phyloP scores from a whole-genome alignment of 768 basidiomycete species.

The Russula abietina region DNA sequence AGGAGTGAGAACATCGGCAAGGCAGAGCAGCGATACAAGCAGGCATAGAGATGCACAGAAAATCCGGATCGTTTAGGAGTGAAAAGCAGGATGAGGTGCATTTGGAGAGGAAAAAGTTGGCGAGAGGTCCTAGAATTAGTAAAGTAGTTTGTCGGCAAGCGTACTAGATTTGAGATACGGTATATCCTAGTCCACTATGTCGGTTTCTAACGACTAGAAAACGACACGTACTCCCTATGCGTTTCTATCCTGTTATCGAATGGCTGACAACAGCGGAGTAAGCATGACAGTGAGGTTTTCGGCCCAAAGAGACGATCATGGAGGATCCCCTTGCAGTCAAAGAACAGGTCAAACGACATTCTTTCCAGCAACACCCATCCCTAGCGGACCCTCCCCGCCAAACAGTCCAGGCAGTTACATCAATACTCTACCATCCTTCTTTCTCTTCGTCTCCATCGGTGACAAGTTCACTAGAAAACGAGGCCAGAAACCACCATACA shows the following conservation, averaged over 20 bases:
- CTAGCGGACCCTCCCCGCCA: neutral
- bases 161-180: neutral
- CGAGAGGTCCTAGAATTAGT: neutral
- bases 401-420: neutral
- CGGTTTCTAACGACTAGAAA: too few species aligned
- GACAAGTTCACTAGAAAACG: neutral
- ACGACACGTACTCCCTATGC: too few species aligned
- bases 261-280: neutral
- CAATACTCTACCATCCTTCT: neutral
- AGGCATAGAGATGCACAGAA: slow-evolving; percentile 13
- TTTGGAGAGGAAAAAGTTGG: slow-evolving; percentile 9
- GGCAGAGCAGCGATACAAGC: slow-evolving; percentile 9
- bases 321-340: neutral
- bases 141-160: neutral
- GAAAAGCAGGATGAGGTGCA: slow-evolving; percentile 9
- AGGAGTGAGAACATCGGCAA: neutral
- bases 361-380: neutral
- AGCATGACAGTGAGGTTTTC: too few species aligned
- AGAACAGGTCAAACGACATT: too few species aligned
- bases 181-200: too few species aligned
- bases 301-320: neutral
- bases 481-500: neutral
- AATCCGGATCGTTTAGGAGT: slow-evolving; percentile 1
- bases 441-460: too few species aligned
- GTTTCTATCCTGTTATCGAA: neutral